These are phyloP conservation scores for Epithemia pelagica DNA, from an alignment of 108 stramenopile genomes.

Conservation along the genomic window DNA sequence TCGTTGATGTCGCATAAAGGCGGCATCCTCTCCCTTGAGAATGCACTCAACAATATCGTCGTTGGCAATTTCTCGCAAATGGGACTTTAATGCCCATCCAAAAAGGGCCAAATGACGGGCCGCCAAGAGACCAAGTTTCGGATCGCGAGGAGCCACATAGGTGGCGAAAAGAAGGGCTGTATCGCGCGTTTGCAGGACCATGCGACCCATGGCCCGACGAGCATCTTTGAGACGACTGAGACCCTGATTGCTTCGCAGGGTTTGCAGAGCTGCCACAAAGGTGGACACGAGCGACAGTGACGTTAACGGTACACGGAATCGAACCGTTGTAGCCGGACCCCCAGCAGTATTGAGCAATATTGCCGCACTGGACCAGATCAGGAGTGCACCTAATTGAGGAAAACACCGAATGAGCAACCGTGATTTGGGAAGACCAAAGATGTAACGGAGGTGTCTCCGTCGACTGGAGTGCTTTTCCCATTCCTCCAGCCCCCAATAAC, in stretches of 20 bases:
- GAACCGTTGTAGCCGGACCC: conserved; percentile 6
- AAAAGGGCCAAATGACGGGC: conserved; percentile 43
- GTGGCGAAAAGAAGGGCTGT: conserved; percentile 32
- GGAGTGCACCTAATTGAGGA: conserved; percentile 26
- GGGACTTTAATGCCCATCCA: conserved; percentile 47
- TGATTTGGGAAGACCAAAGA: conserved; percentile 18
- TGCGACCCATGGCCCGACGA: conserved; percentile 26
- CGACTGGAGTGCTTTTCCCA: conserved; percentile 42
- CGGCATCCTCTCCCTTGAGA: conserved; percentile 20
- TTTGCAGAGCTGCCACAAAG: conserved; percentile 50
- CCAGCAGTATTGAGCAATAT: conserved; percentile 12
- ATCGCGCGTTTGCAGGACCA: conserved; percentile 40
- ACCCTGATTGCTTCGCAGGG: conserved; percentile 51
- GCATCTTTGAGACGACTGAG: conserved; percentile 38
- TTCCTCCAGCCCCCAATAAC: conserved; percentile 30
- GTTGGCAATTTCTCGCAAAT: conserved; percentile 24
- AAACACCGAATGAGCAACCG: conserved; percentile 27
- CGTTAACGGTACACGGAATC: conserved; percentile 22
- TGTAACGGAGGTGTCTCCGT: conserved; percentile 29
- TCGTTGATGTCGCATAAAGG: conserved; percentile 29
- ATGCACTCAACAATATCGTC: conserved; percentile 16
- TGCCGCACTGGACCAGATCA: conserved; percentile 22
- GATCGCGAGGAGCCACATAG: conserved; percentile 30
- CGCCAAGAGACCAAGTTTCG: conserved; percentile 21
- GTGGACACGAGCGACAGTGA: conserved; percentile 35